Evolutionary conservation across 164 flowering plant genomes (phyloP), one percentile per base, ranked within the genome.

Genomic region (Macadamia integrifolia): DNA sequence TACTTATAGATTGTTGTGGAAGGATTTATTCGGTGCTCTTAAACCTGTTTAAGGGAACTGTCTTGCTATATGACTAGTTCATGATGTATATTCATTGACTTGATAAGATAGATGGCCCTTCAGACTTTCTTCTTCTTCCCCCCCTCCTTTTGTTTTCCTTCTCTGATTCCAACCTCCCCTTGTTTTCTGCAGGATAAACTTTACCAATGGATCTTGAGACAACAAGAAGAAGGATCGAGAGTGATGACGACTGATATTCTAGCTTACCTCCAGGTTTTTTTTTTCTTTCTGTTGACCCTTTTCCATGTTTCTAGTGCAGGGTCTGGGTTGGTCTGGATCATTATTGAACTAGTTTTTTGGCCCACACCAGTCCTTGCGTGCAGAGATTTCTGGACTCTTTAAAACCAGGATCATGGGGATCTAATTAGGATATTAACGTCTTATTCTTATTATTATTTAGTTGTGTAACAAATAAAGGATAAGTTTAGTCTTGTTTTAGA

Each of bases 191-290:
- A 87, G 93, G 93, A 88, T 58, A 88, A 88, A 71, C 86, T 88
- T n/a, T 84, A 87, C 69, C 87, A 83, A 28, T 88, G 91, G 91
- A 85, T 86, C 15, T 72, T 70, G 75, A 80, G 83, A 63, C 88
- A 87, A 65, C 83, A 87, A 76, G 91, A 83, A 62, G 84, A 65
- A 65, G 88, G 93, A 52, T 72, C 83, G 18, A 82, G 88, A 78
- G 84, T 85, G 60, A 68, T 75, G 18, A 76, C 87, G 30, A 65
- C 62, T 35, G 91, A 87, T 70, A 76, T 87, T 61, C 18, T 85
- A 48, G 71, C 73, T 46, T 84, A 87, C 70, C 42, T 88, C 42
- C 89, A 88, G 91, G 93, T 88, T 72, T 70, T 40, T 50, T 52
- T 56, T 23, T 23, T n/a, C n/a, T n/a, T 23, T 23, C 23, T 3